Percentiles rank a stretch among this genome's conserved stretches.
These are phyloP conservation scores for Botrytis galanthina DNA, from an alignment of 2,329 filamentous ascomycete genomes.

Conservation along the genomic window DNA sequence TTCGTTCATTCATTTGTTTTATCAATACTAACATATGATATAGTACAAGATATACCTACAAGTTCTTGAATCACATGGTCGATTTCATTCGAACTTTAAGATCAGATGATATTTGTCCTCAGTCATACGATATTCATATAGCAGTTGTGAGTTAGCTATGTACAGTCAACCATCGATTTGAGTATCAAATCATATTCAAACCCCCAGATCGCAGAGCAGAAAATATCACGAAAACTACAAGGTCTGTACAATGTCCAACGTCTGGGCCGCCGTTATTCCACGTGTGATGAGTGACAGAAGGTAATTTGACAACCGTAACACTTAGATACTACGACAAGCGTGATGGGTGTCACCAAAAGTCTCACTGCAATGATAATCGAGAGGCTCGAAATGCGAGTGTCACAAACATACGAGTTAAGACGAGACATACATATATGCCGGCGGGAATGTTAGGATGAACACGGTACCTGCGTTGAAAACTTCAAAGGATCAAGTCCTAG, in stretches of 20 bases:
- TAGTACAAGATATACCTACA: background rate
- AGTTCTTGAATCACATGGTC: background rate
- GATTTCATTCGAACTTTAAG: background rate
- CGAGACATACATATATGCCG: conserved; percentile 6
- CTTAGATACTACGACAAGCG: background rate
- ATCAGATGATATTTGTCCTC: background rate
- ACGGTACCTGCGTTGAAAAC: background rate
- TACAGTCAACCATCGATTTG: background rate
- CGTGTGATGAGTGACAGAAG: background rate
- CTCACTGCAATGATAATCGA: background rate
- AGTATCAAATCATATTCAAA: background rate
- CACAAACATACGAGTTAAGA: background rate
- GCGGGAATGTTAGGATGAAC: background rate
- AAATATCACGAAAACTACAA: background rate
- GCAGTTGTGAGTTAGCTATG: background rate
- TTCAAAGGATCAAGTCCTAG: background rate
- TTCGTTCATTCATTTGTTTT: background rate
- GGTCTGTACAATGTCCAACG: background rate
- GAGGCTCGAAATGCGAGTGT: background rate
- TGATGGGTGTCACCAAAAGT: background rate
- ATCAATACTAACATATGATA: background rate
- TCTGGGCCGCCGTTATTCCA: background rate
- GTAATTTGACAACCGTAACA: background rate
- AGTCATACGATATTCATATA: background rate
- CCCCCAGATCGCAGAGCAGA: background rate